A percentile compares a stretch with the other conserved stretches of the same genome.
phyloP scores from a whole-genome alignment of 139 green algal genomes.

The Pycnococcus provasolii region DNA sequence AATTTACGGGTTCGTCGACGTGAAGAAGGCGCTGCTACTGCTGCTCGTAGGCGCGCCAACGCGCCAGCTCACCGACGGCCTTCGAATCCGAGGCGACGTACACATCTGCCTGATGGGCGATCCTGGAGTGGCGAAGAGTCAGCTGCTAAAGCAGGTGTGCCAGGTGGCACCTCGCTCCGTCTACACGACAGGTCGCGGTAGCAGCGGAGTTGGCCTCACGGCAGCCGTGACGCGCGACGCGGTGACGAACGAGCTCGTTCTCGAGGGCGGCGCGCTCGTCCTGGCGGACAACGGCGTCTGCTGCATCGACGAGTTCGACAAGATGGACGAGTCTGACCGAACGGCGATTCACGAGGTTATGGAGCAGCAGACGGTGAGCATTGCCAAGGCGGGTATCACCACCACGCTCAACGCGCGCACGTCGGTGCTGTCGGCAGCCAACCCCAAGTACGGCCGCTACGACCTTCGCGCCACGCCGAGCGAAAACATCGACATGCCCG shows the following conservation, averaged over 20 bases:
- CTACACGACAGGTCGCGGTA: slow-evolving; percentile 95
- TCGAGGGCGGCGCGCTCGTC: slow-evolving; percentile 94
- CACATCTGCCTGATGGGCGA: slow-evolving; percentile 99
- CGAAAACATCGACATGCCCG: slow-evolving; percentile 97
- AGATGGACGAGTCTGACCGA: slow-evolving; percentile 97
- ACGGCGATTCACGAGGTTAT: slow-evolving; percentile 96
- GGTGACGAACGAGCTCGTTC: slow-evolving; percentile 82
- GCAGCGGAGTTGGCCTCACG: slow-evolving; percentile 86
- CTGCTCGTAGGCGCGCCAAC: slow-evolving; percentile 81
- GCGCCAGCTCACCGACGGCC: slow-evolving; percentile 70
- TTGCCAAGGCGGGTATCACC: slow-evolving; percentile 98
- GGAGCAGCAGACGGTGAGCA: slow-evolving; percentile 87
- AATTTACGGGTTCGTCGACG: slow-evolving; percentile 32
- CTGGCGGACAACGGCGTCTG: slow-evolving; percentile 96
- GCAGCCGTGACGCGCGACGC: slow-evolving; percentile 79
- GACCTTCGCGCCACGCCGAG: slow-evolving; percentile 70
- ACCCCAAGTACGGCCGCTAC: slow-evolving; percentile 91
- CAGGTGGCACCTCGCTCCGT: slow-evolving; percentile 57
- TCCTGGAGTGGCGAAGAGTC: slow-evolving; percentile 93
- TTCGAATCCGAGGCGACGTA: slow-evolving; percentile 88
- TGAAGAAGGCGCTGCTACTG: slow-evolving; percentile 68
- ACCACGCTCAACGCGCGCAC: slow-evolving; percentile 97
- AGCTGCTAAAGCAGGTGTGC: slow-evolving; percentile 56
- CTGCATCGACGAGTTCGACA: slow-evolving; percentile 99
- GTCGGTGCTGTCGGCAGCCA: slow-evolving; percentile 89